These are phyloP conservation scores for Komagataella ulmi DNA, from an alignment of 805 yeast species.

Conservation along the genomic window DNA sequence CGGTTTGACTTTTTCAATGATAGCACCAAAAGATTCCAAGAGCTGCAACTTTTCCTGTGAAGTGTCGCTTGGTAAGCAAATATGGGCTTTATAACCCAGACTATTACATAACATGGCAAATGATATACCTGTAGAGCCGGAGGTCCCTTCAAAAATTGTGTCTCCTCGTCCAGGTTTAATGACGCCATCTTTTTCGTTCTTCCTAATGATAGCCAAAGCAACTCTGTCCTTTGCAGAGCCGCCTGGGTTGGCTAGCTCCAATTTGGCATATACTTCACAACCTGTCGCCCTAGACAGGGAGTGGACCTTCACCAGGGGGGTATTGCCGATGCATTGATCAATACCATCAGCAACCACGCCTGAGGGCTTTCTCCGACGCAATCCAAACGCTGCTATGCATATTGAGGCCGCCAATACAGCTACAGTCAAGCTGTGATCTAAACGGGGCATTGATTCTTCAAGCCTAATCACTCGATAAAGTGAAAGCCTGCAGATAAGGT, in stretches of 20 bases:
- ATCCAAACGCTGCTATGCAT: not conserved
- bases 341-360: constrained; percentile 5
- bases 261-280: constrained; percentile 73
- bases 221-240: constrained; percentile 95
- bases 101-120: constrained; percentile 85
- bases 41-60: constrained; percentile 70
- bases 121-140: constrained; percentile 94
- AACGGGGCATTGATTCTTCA: not conserved
- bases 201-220: constrained; percentile 69
- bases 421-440: not conserved
- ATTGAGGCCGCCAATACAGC: not conserved
- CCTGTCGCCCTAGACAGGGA: constrained; percentile 66
- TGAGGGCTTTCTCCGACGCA: not conserved
- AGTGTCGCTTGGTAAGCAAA: constrained; percentile 92
- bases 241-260: constrained; percentile 82
- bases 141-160: constrained; percentile 84
- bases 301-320: constrained; percentile 67
- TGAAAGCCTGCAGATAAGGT: no score
- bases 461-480: not conserved
- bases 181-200: constrained; percentile 47
- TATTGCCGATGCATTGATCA: constrained; percentile 69
- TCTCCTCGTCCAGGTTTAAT: constrained; percentile 53
- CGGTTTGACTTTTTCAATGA: constrained; percentile 75
- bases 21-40: constrained; percentile 66
- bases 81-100: constrained; percentile 80